Base-by-base conservation (phyloP, 2,329 filamentous ascomycete genomes). In the Coniochaeta ligniaria region DNA sequence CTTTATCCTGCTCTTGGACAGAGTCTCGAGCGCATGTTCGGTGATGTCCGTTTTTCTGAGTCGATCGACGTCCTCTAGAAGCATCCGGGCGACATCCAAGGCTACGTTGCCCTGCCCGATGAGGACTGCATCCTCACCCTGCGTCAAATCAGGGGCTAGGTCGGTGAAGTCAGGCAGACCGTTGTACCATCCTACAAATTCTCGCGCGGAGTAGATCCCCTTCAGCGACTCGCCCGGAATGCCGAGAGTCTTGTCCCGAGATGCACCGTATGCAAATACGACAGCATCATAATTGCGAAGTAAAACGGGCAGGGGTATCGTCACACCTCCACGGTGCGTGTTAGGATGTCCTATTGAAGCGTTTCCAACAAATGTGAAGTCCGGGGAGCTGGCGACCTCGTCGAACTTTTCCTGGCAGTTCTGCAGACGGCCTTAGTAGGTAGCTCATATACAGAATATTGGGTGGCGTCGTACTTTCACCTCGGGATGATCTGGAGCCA, bases 151-250 rank as follows among this genome's bases (percentile, higher is more conserved):
- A 0, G 92, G 90, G n/a, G 83, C 78, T 8, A 96, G 76, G 66
- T 83, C 74, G 22, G 88, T 83, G 70, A 90, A 90, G 67, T 96
- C 90, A 0, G 95, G 95, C 2, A 96, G 81, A 2, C 95, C 95
- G 73, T 99, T 99, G 74, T 99, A 99, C 95, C 95, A 99, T 20
- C 93, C 95, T 1, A 99, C 95, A 72, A 98, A 97, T 43, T 92
- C 89, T 31, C 95, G 85, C 2, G 95, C 95, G 8, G 93, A 96
- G 71, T 92, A 89, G 20, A 98, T 86, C 2, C 91, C 91, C 28
- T 81, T 78, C 7, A 95, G 76, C 3, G 87, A 82, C 69, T 99
- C 95, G 9, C 94, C 93, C 0, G 89, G 86, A 38, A 99, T 86
- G 0, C 85, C 87, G 0, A 99, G 80, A 60, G 83, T 86, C 64